phyloP scores from a whole-genome alignment of 192 early-diverging fungal genomes.

The Coemansia sp. region DNA sequence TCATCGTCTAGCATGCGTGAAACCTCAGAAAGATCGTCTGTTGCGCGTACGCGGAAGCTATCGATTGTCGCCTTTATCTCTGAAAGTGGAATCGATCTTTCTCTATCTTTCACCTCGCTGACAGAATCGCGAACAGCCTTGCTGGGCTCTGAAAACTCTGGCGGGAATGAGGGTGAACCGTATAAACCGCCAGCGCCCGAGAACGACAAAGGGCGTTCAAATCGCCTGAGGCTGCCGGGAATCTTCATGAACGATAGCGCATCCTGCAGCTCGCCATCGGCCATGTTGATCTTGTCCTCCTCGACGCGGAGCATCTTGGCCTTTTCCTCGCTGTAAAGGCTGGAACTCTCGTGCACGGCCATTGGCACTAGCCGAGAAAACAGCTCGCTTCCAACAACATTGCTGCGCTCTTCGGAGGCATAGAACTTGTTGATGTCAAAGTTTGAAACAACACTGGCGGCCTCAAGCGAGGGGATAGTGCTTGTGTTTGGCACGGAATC shows the following conservation, averaged over 20 bases:
- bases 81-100: slow-evolving; percentile 56
- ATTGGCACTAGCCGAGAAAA: slow-evolving; percentile 88
- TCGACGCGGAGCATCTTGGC: slow-evolving; percentile 86
- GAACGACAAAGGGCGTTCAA: slow-evolving; percentile 61
- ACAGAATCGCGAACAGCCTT: slow-evolving; percentile 64
- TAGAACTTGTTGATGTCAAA: slow-evolving; percentile 77
- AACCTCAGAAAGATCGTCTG: slow-evolving; percentile 66
- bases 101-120: slow-evolving; percentile 60
- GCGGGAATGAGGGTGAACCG: slow-evolving; percentile 24
- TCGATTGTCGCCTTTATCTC: slow-evolving; percentile 67
- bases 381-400: slow-evolving; percentile 88
- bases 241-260: slow-evolving; percentile 88
- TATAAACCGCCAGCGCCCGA: slow-evolving; percentile 23
- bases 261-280: slow-evolving; percentile 81
- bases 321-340: slow-evolving; percentile 95
- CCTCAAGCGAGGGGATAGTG: slow-evolving; percentile 75
- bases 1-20: slow-evolving; percentile 79
- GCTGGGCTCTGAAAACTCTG: slow-evolving; percentile 61
- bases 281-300: slow-evolving; percentile 73
- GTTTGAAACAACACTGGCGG: slow-evolving; percentile 55
- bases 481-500: slow-evolving; percentile 78
- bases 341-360: slow-evolving; percentile 89
- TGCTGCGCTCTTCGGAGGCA: slow-evolving; percentile 69
- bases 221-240: slow-evolving; percentile 70
- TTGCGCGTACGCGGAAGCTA: slow-evolving; percentile 63